Conservation (phyloP, 441 rosid species). For the Populus hybrid region DNA sequence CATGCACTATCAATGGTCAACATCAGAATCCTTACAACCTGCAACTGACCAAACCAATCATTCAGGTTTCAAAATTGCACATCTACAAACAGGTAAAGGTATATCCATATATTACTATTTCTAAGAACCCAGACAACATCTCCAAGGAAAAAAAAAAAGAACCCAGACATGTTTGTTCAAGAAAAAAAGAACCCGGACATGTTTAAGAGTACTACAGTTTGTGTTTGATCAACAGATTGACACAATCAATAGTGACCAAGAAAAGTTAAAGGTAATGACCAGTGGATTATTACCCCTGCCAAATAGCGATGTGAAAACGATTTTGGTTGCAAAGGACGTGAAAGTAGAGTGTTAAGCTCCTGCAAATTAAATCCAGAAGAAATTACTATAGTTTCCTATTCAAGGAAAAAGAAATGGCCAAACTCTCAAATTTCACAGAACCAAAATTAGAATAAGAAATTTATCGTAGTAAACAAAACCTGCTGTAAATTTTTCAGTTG, state of each 20-base stretch:
- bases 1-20: neutral
- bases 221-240: neutral
- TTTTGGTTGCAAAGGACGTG: slow-evolving; percentile 79
- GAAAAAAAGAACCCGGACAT: no score
- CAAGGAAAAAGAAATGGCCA: slow-evolving; percentile 2
- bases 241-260: neutral
- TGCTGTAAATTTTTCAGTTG: slow-evolving; percentile 66
- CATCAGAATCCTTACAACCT: neutral
- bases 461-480: slow-evolving; percentile 34
- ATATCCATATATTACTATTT: neutral
- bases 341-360: slow-evolving; percentile 69
- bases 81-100: neutral
- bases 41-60: neutral
- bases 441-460: neutral
- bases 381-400: neutral
- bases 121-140: neutral
- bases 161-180: no score
- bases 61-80: neutral
- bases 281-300: slow-evolving; percentile 68
- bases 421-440: neutral
- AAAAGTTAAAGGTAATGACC: neutral
- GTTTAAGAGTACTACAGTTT: neutral
- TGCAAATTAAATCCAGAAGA: slow-evolving; percentile 34
- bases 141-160: neutral
- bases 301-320: slow-evolving; percentile 83